A percentile compares a stretch with the other conserved stretches of the same genome.
Conservation (phyloP, 1,284 basidiomycete genomes). For the Boletus sp. region DNA sequence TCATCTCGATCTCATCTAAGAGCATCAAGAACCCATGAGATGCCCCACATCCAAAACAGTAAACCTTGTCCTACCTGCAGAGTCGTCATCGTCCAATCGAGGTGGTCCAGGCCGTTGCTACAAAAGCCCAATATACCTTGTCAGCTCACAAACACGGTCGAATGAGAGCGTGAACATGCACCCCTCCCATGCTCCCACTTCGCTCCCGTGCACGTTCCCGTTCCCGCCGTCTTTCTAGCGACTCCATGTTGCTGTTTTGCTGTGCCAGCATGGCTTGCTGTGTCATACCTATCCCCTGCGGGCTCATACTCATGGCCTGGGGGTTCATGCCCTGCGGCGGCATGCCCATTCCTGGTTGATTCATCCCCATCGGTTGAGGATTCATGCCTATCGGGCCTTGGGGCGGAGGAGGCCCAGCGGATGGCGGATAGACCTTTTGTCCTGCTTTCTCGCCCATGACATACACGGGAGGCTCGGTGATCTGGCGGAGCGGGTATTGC, state of each 20-base stretch:
- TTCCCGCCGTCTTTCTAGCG: conserved; percentile 57
- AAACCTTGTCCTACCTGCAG: conserved; percentile 49
- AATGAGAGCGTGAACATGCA: conserved; percentile 4
- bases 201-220: conserved; percentile 44
- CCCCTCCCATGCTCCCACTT: conserved; percentile 22
- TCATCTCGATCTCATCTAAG: conserved; percentile 65
- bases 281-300: conserved; percentile 33
- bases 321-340: conserved; percentile 33
- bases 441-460: conserved; percentile 69
- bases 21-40: background rate
- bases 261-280: conserved; percentile 68
- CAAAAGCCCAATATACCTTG: background rate
- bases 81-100: conserved; percentile 64
- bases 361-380: conserved; percentile 28
- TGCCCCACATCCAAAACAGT: background rate
- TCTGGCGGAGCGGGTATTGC: conserved; percentile 61
- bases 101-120: conserved; percentile 40
- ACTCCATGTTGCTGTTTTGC: conserved; percentile 68
- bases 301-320: conserved; percentile 24
- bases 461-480: conserved; percentile 63
- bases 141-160: conserved; percentile 3
- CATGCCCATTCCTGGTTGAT: conserved; percentile 28
- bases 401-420: conserved; percentile 34
- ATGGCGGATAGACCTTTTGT: conserved; percentile 54
- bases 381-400: conserved; percentile 29